A percentile compares a stretch with the other conserved stretches of the same genome.
Evolutionary conservation across 495 filamentous ascomycete genomes (phyloP).

Genomic region (Aspergillus funiculosus): DNA sequence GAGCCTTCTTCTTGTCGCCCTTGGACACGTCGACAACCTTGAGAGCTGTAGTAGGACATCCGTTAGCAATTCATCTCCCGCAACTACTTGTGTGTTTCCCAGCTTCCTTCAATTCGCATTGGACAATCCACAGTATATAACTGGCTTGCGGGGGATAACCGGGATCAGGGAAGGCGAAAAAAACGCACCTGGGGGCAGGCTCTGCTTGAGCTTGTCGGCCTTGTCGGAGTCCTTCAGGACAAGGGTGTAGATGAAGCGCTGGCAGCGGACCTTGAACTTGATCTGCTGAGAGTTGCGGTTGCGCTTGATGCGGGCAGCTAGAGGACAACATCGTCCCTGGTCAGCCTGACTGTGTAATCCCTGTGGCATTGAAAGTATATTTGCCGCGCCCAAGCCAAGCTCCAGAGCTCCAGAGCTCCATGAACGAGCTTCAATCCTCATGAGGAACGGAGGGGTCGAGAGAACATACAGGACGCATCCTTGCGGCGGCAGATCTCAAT

Average conservation of each 20-base stretch:
- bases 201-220: slow-evolving; percentile 99
- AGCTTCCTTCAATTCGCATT: background rate
- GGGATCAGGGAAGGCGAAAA: background rate
- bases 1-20: slow-evolving; percentile 62
- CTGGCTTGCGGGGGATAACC: background rate
- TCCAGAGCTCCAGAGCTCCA: too few species aligned
- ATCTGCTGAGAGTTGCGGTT: slow-evolving; percentile 77
- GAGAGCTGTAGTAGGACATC: slow-evolving; percentile 47
- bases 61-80: slow-evolving; percentile 24
- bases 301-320: slow-evolving; percentile 97
- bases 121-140: too few species aligned
- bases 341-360: slow-evolving; percentile 16
- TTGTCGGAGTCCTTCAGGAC: slow-evolving; percentile 96
- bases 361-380: too few species aligned
- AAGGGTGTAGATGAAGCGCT: slow-evolving; percentile 90
- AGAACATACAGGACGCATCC: slow-evolving; percentile 86
- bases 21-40: slow-evolving; percentile 72
- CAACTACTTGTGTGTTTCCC: background rate
- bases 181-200: slow-evolving; percentile 83
- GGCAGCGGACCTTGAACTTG: slow-evolving; percentile 99
- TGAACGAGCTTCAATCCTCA: slow-evolving; percentile 2
- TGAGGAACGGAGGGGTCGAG: background rate
- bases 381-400: too few species aligned
- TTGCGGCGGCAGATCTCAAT: slow-evolving; percentile 99
- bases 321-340: slow-evolving; percentile 7